Percentiles rank a stretch among this genome's conserved stretches.
Conservation (phyloP, 2,329 filamentous ascomycete species). For the Pseudocercospora macadamiae region DNA sequence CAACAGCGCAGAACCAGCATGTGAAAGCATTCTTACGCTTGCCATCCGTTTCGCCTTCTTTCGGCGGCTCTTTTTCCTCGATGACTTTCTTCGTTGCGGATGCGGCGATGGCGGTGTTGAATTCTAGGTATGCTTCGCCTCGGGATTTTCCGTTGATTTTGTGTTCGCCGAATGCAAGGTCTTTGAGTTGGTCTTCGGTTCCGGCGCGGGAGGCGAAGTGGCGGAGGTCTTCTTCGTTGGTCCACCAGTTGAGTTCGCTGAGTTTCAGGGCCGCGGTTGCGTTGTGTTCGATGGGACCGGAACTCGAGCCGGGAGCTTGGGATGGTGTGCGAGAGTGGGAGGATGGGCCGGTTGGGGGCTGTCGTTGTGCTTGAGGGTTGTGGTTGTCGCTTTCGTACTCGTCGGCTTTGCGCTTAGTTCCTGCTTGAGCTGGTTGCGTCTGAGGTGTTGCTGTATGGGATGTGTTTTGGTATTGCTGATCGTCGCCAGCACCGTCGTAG, state of each 20-base stretch:
- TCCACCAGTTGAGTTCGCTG: constrained; percentile 95
- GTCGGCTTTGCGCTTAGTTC: constrained; percentile 64
- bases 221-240: constrained; percentile 90
- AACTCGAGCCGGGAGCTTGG: constrained; percentile 44
- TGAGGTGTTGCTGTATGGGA: constrained; percentile 19
- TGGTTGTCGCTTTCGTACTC: constrained; percentile 49
- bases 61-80: constrained; percentile 50
- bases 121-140: constrained; percentile 85
- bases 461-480: constrained; percentile 24
- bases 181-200: constrained; percentile 82
- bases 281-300: constrained; percentile 61
- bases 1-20: constrained; percentile 37
- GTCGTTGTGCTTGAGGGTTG: constrained; percentile 11
- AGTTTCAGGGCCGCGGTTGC: constrained; percentile 76
- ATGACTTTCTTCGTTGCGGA: constrained; percentile 83
- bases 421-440: constrained; percentile 50
- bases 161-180: constrained; percentile 96
- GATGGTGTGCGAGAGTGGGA: constrained; percentile 8
- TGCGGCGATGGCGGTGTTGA: constrained; percentile 79
- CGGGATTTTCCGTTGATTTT: constrained; percentile 99
- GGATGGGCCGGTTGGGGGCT: constrained; percentile 4
- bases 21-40: constrained; percentile 74
- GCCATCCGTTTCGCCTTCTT: constrained; percentile 22
- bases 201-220: constrained; percentile 73
- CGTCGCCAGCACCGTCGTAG: constrained; percentile 1